Conservation (phyloP, 2,329 filamentous ascomycete species). For the Epichloe elymi region DNA sequence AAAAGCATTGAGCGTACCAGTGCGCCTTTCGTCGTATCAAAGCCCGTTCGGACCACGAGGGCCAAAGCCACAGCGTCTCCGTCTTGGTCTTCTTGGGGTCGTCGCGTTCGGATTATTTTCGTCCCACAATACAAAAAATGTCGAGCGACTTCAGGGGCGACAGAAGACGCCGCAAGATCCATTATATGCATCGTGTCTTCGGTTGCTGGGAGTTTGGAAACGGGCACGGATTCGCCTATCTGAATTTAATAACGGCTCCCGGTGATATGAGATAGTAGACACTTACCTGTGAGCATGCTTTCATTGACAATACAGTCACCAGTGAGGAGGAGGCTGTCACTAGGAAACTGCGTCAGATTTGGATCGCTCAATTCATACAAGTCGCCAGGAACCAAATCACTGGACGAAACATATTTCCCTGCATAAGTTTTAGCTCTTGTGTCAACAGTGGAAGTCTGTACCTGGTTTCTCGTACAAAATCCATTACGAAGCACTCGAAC, state of each 20-base stretch:
- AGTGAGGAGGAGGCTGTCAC: constrained; percentile 78
- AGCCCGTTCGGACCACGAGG: constrained; percentile 85
- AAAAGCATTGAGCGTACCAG: constrained; percentile 96
- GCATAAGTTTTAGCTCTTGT: neutral
- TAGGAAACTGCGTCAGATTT: constrained; percentile 73
- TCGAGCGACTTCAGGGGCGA: constrained; percentile 70
- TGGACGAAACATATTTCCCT: constrained; percentile 76
- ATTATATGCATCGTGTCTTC: constrained; percentile 66
- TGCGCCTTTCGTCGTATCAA: constrained; percentile 94
- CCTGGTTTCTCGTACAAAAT: constrained; percentile 52
- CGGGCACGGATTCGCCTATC: constrained; percentile 79
- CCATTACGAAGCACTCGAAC: constrained; percentile 86
- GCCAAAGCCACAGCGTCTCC: constrained; percentile 86
- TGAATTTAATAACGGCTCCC: neutral
- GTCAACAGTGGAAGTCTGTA: neutral
- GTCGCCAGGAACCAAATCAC: constrained; percentile 86
- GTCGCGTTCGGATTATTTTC: constrained; percentile 80
- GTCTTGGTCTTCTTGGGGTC: constrained; percentile 73
- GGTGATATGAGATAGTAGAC: constrained; percentile 16
- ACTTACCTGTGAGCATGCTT: constrained; percentile 73
- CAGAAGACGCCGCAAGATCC: constrained; percentile 66
- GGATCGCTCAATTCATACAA: constrained; percentile 96
- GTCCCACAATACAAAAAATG: constrained; percentile 94
- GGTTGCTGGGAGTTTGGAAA: constrained; percentile 78
- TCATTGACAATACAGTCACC: constrained; percentile 98